These are phyloP conservation scores for Rhodamnia argentea DNA, from an alignment of 345 rosid genomes.

Conservation along the genomic window DNA sequence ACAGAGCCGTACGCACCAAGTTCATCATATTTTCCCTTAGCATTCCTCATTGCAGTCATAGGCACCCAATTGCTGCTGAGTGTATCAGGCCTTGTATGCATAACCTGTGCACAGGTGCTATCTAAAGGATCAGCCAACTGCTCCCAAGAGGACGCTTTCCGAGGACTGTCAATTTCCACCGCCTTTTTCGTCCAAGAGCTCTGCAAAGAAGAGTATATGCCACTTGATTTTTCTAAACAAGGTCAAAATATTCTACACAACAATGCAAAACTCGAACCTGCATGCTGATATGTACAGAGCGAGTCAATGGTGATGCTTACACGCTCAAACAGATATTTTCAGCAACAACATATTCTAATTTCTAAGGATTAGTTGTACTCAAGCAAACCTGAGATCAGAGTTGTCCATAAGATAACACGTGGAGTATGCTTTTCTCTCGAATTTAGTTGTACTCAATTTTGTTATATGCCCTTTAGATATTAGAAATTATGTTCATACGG, in stretches of 20 bases:
- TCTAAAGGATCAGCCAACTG: constrained; percentile 22
- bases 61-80: constrained; percentile 26
- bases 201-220: constrained; percentile 6
- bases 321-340: background rate
- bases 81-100: constrained; percentile 20
- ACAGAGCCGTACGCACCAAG: constrained; percentile 11
- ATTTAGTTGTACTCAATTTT: background rate
- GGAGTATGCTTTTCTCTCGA: background rate
- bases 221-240: background rate
- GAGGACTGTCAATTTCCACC: constrained; percentile 28
- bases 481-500: background rate
- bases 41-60: constrained; percentile 6
- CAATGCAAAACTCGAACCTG: background rate
- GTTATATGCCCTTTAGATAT: background rate
- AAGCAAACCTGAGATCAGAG: background rate
- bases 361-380: background rate
- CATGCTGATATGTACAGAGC: background rate
- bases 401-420: background rate
- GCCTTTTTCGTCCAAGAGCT: constrained; percentile 37
- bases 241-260: background rate
- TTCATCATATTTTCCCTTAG: constrained; percentile 12
- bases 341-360: background rate
- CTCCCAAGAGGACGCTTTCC: constrained; percentile 10
- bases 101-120: constrained; percentile 26
- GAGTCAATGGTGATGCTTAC: background rate